Evolutionary conservation across 257 asterid genomes (phyloP), one percentile per base, ranked within the genome.

Genomic region (Plantago major): DNA sequence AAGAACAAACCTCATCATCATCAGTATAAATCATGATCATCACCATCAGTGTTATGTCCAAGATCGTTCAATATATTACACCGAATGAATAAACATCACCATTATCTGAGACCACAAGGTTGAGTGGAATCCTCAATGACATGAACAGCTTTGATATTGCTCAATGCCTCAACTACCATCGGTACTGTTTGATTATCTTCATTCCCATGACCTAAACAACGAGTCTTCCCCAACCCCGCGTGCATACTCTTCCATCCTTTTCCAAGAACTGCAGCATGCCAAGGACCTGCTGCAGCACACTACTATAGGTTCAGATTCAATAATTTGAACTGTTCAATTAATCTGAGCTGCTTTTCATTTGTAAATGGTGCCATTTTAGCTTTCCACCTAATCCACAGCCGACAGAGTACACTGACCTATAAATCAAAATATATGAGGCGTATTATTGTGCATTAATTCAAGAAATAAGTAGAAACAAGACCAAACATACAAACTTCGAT

Each of bases 371-470:
- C 99, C 99, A 9, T 89, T 97, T 52, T 0, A 93, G 94, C 78
- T 93, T 93, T 65, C 99, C 99, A 54, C 99, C 99, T 78, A 87
- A 67, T 62, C 99, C 99, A 85, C 99, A 93, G 7, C 99, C 99
- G 16, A 93, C 96, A n/a, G 99, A 93, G 77, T 93, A 93, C 5
- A 93, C 95, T 12, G 99, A 92, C 99, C 99, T 92, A 76, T 74
- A 53, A 52, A 58, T 44, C 7, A 28, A 16, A 33, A 56, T 14
- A 13, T 37, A 56, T 10, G 60, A 61, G n/a, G 2, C 7, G 4
- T 30, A 1, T 18, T 55, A 26, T 14, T 11, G 38, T 22, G 40
- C 2, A 53, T 28, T 15, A 19, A 22, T 22, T 28, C 16, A 6
- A 53, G 42, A 14, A 33, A 33, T 5, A 5, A 42, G 28, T 38